Evolutionary conservation across 1,139 yeast genomes (phyloP).

Genomic region (Hemisphaericaspora lyxosophila): DNA sequence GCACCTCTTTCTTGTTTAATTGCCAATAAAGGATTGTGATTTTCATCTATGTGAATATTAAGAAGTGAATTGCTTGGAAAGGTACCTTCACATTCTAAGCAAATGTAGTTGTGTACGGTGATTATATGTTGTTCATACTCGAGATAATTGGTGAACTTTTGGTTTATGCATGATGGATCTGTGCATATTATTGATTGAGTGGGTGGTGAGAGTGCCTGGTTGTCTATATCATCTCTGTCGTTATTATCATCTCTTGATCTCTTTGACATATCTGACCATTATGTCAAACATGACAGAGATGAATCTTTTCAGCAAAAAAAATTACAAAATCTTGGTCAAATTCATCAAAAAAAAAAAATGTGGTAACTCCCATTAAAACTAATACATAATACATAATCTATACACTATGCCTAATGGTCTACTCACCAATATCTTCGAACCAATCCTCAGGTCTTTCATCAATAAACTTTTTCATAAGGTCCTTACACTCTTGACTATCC

Average conservation of each 20-base stretch:
- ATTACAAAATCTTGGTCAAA: not conserved
- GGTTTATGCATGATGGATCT: constrained; percentile 15
- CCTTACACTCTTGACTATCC: constrained; percentile 66
- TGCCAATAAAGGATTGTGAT: constrained; percentile 50
- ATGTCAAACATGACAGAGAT: no score
- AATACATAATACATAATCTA: no score
- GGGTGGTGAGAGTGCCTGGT: no score
- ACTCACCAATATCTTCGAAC: constrained; percentile 87
- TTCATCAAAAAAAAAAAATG: no score
- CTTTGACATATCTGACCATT: constrained; percentile 12
- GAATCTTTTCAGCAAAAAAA: no score
- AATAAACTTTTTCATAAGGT: constrained; percentile 75
- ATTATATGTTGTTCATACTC: constrained; percentile 33
- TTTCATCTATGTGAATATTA: constrained; percentile 51
- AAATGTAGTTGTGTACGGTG: constrained; percentile 26
- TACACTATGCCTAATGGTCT: no score
- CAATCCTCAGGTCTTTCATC: constrained; percentile 75
- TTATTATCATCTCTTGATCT: constrained; percentile 16
- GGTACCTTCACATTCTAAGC: constrained; percentile 40
- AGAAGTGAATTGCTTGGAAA: constrained; percentile 43
- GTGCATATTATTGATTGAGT: no score
- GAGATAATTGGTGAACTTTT: constrained; percentile 17
- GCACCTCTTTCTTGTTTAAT: constrained; percentile 38
- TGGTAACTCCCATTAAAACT: no score
- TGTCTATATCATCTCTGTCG: no score